Evolutionary conservation across 768 basidiomycete species (phyloP).

Genomic region (Serpula lacrymans): DNA sequence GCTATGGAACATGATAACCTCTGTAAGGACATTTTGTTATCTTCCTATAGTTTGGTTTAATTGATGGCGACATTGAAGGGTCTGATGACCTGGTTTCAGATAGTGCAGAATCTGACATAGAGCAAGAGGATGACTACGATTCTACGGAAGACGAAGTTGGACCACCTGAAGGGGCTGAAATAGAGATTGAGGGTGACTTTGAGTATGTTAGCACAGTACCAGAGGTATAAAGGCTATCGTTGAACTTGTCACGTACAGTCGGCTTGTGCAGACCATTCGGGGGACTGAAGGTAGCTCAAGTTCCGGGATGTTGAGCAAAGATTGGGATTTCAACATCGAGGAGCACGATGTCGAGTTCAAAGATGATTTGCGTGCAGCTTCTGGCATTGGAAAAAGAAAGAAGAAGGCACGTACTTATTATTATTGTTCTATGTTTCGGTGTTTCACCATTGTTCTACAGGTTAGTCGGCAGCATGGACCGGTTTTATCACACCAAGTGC

Average conservation of each 20-base stretch:
- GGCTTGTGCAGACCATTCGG: conserved; percentile 65
- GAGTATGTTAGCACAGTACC: conserved; percentile 32
- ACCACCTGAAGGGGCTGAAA: conserved; percentile 23
- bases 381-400: conserved; percentile 59
- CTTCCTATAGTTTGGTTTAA: too few species aligned
- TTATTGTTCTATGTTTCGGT: not conserved
- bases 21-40: too few species aligned
- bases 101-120: not conserved
- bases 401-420: conserved; percentile 36
- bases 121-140: conserved; percentile 8
- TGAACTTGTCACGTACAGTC: conserved; percentile 37
- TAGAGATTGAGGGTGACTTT: conserved; percentile 55
- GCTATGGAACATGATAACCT: too few species aligned
- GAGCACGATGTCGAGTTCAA: conserved; percentile 68
- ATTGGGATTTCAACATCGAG: conserved; percentile 74
- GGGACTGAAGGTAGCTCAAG: conserved; percentile 42
- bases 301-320: conserved; percentile 49
- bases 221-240: not conserved
- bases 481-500: conserved; percentile 65
- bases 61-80: too few species aligned
- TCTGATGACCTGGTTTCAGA: not conserved
- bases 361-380: conserved; percentile 70
- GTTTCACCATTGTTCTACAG: conserved; percentile 8
- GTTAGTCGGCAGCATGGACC: conserved; percentile 52
- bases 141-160: conserved; percentile 8